phyloP scores from a whole-genome alignment of 305 asterid species.

The Rubia peregrina region DNA sequence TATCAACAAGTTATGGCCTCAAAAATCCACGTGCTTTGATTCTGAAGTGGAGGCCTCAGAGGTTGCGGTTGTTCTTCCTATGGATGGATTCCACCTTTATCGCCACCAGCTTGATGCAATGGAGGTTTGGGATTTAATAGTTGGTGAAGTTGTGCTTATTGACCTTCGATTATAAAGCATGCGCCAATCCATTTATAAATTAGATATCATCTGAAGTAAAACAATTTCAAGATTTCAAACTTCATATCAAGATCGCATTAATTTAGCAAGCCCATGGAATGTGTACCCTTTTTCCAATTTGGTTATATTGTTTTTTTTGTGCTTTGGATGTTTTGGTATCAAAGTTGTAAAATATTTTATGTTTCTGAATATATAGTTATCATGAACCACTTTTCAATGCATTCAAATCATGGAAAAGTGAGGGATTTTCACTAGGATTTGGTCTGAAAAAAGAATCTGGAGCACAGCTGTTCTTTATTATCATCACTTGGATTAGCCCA shows the following conservation, averaged over 20 bases:
- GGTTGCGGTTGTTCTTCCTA: conserved; percentile 77
- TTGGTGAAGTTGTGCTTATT: not conserved
- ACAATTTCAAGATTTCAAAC: conserved; percentile 1
- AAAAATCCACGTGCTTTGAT: conserved; percentile 48
- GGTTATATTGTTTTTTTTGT: not conserved
- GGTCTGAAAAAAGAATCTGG: not conserved
- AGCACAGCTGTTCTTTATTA: not conserved
- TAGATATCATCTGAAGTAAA: not conserved
- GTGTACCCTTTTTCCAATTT: not conserved
- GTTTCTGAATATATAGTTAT: too few relatives aligned
- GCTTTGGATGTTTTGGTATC: not conserved
- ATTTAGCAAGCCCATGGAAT: not conserved
- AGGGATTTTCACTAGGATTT: too few relatives aligned
- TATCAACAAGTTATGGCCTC: conserved; percentile 79
- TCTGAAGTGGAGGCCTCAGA: conserved; percentile 70
- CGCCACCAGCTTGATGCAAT: conserved; percentile 81
- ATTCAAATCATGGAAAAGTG: too few relatives aligned
- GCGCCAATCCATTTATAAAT: not conserved
- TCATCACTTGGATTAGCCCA: not conserved
- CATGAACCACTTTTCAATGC: too few relatives aligned
- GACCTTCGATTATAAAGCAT: not conserved
- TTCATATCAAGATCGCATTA: not conserved
- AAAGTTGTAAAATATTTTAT: not conserved
- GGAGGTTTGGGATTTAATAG: conserved; percentile 48
- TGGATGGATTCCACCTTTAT: conserved; percentile 98